Evolutionary conservation across 2,329 filamentous ascomycete species (phyloP).

Genomic region (Calonectria crousiana): DNA sequence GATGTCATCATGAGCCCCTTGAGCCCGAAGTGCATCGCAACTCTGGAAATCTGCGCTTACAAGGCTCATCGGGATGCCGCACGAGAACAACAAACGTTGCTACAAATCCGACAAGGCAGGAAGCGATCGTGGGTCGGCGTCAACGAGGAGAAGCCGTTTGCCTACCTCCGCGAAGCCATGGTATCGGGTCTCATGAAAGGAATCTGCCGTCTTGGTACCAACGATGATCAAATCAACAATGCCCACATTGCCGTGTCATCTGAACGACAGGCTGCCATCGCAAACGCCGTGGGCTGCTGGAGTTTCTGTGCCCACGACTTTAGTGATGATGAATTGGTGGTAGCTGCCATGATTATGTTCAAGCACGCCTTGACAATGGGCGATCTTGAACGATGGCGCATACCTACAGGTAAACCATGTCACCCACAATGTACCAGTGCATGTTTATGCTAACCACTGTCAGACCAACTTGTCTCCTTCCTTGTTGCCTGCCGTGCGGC

Average conservation of each 20-base stretch:
- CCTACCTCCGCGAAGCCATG: conserved; percentile 93
- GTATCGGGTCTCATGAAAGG: conserved; percentile 90
- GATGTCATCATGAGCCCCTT: conserved; percentile 89
- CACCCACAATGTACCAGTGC: not conserved
- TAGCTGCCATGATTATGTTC: conserved; percentile 89
- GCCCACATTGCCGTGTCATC: conserved; percentile 77
- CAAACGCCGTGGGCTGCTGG: conserved; percentile 81
- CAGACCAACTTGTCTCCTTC: conserved; percentile 86
- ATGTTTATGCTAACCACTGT: conserved; percentile 52
- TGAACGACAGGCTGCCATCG: conserved; percentile 75
- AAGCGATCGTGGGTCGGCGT: conserved; percentile 95
- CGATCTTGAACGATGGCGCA: conserved; percentile 83
- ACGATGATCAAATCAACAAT: conserved; percentile 71
- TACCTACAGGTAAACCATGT: conserved; percentile 76
- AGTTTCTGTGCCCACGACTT: conserved; percentile 91
- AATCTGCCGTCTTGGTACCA: conserved; percentile 80
- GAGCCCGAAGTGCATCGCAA: conserved; percentile 78
- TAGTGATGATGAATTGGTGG: conserved; percentile 88
- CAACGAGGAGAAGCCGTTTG: conserved; percentile 86
- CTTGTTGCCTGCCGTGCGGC: conserved; percentile 89
- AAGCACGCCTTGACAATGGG: conserved; percentile 87
- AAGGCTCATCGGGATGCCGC: conserved; percentile 81
- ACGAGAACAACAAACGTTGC: conserved; percentile 77
- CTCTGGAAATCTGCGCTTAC: conserved; percentile 86
- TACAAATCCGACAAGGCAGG: conserved; percentile 79